Conservation (phyloP, 2,329 filamentous ascomycete species). For the Trichoderma pleuroti region DNA sequence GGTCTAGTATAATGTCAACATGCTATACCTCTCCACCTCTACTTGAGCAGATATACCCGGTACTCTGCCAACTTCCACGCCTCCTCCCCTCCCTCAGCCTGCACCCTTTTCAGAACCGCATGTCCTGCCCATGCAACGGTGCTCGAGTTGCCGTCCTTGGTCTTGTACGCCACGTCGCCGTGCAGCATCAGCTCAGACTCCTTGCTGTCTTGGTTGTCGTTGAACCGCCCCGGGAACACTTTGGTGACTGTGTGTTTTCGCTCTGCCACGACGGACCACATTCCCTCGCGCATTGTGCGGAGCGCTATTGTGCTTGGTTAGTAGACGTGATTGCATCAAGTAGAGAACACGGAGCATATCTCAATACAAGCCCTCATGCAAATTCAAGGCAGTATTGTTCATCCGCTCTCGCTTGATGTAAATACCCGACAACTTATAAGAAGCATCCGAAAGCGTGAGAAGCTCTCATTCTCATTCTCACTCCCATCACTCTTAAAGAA, state of each 20-base stretch:
- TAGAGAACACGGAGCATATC: neutral
- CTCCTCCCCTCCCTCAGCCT: conserved; percentile 22
- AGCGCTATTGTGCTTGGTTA: conserved; percentile 34
- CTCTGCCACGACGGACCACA: conserved; percentile 42
- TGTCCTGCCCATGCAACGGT: conserved; percentile 33
- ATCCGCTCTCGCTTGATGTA: neutral
- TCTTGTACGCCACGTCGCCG: conserved; percentile 30
- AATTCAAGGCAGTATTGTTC: neutral
- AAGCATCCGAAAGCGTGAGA: neutral
- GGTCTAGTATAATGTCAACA: neutral
- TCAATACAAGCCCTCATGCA: neutral
- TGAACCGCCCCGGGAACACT: conserved; percentile 41
- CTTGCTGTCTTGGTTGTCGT: neutral
- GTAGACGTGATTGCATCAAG: neutral
- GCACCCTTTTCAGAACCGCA: conserved; percentile 29
- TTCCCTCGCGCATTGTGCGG: conserved; percentile 37
- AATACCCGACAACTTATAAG: neutral
- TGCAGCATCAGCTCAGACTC: conserved; percentile 36
- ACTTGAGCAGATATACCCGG: conserved; percentile 32
- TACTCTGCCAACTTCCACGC: conserved; percentile 36
- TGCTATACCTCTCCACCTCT: neutral
- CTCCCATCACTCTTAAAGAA: neutral
- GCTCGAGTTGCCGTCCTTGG: conserved; percentile 28
- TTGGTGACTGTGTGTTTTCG: conserved; percentile 41
- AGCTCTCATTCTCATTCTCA: neutral